These are phyloP conservation scores for Sporothrix brasiliensis DNA, from an alignment of 2,329 filamentous ascomycete genomes.

Conservation along the genomic window DNA sequence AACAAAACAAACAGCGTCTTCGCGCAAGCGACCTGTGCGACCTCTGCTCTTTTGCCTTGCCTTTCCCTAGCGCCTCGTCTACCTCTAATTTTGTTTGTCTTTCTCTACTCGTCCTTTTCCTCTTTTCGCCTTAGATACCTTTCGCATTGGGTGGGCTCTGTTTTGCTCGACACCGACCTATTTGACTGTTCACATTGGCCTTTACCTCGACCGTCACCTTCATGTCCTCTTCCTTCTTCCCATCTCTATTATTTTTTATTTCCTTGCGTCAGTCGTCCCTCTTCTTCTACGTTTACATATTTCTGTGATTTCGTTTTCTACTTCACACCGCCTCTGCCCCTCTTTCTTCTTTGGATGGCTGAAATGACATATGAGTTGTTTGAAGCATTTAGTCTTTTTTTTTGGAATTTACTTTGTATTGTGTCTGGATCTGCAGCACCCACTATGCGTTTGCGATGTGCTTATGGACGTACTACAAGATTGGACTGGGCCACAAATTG, in stretches of 20 bases:
- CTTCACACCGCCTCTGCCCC: background rate
- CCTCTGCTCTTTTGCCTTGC: background rate
- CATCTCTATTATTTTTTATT: constrained; percentile 9
- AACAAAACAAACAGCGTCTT: constrained; percentile 26
- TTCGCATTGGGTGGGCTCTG: constrained; percentile 19
- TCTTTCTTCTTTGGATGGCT: constrained; percentile 31
- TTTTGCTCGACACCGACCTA: constrained; percentile 10
- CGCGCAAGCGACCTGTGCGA: constrained; percentile 17
- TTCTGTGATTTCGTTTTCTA: background rate
- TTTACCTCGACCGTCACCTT: background rate
- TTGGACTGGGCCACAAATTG: too few relatives aligned
- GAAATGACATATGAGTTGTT: constrained; percentile 33
- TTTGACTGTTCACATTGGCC: background rate
- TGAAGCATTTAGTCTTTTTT: constrained; percentile 31
- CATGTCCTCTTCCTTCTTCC: background rate
- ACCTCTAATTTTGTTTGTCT: constrained; percentile 10
- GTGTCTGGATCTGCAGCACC: background rate
- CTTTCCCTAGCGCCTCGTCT: constrained; percentile 24
- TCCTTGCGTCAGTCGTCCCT: background rate
- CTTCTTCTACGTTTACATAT: constrained; percentile 18
- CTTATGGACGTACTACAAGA: too few relatives aligned
- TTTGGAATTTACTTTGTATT: constrained; percentile 16
- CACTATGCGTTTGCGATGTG: background rate
- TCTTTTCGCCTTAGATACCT: constrained; percentile 12
- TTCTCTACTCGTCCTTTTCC: background rate